Base-by-base conservation (phyloP, 768 basidiomycete species). In the Filobasidium floriforme region DNA sequence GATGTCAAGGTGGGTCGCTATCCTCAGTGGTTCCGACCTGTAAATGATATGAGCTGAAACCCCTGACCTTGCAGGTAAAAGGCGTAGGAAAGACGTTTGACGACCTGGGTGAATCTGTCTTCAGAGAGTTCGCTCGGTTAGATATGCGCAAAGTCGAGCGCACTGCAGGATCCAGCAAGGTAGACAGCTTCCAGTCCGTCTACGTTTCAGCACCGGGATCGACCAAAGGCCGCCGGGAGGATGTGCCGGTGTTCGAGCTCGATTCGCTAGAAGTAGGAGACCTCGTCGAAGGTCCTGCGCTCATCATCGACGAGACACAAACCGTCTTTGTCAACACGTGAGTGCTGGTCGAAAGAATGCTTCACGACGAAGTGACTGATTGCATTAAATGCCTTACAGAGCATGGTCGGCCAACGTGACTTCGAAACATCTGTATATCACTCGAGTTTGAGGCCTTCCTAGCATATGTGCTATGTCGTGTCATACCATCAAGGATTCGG, bases 261-360 rank as follows among this genome's bases (percentile, higher is more conserved):
- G 85, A 84, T 52, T 79, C 81, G 15, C 78, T 96, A 65, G 81
- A 80, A 0, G 80, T 86, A 12, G 92, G 92, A 3, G 88, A 91
- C 65, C 80, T 82, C 44, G 81, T 94, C 29, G 78, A 83, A 54
- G 94, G 93, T 11, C 92, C 94, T 10, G 90, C 91, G 43, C 87
- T 97, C 84, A 88, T 98, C 67, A 89, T 96, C 72, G 93, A 98
- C 77, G 82, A 90, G 70, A 97, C 93, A 24, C 94, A 96, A 81
- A 96, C 93, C 24, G 90, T 97, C 68, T 88, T 98, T 37, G 79
- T 98, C 3, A 85, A 91, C 24, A 89, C 90, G 32, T 71, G 28
- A 71, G 71, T 67, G 7, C 49, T 15, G 24, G 29, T 40, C 49
- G 14, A 66, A 60, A 6, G n/a, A 46, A 11, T 54, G 24, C 18